These are phyloP conservation scores for Rheum nobile DNA, from an alignment of 148 eudicot species.

Conservation along the genomic window DNA sequence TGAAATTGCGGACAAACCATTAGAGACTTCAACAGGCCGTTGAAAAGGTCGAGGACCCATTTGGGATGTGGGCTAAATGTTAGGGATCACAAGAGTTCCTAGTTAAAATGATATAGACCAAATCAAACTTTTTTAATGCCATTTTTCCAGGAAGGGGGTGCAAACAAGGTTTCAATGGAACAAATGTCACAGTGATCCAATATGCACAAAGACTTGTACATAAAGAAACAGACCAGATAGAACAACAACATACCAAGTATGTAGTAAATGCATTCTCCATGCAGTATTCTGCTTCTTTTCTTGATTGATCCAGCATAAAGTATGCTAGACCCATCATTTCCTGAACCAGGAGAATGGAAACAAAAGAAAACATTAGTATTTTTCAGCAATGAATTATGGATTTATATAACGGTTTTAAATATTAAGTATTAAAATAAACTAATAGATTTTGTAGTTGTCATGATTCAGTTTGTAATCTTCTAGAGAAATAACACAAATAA, in stretches of 20 bases:
- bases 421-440: neutral
- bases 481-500: neutral
- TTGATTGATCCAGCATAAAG: slow-evolving; percentile 82
- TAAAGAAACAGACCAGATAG: slow-evolving; percentile 1
- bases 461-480: neutral
- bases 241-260: slow-evolving; percentile 45
- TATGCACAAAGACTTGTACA: neutral
- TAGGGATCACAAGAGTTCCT: neutral
- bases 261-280: slow-evolving; percentile 91
- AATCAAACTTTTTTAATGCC: neutral
- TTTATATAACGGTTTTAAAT: neutral
- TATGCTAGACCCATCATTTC: slow-evolving; percentile 94
- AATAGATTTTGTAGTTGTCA: neutral
- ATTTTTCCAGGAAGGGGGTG: neutral
- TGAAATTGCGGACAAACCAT: neutral
- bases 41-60: neutral
- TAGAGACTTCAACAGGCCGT: neutral
- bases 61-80: neutral
- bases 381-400: neutral
- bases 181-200: neutral
- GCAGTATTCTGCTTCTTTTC: slow-evolving; percentile 92
- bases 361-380: neutral
- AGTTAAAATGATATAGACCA: neutral
- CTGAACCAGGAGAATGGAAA: slow-evolving; percentile 27
- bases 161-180: neutral